A percentile compares a stretch with the other conserved stretches of the same genome.
These are phyloP conservation scores for Pontederia paniculata DNA, from an alignment of 176 grass and related monocot species.

Conservation along the genomic window DNA sequence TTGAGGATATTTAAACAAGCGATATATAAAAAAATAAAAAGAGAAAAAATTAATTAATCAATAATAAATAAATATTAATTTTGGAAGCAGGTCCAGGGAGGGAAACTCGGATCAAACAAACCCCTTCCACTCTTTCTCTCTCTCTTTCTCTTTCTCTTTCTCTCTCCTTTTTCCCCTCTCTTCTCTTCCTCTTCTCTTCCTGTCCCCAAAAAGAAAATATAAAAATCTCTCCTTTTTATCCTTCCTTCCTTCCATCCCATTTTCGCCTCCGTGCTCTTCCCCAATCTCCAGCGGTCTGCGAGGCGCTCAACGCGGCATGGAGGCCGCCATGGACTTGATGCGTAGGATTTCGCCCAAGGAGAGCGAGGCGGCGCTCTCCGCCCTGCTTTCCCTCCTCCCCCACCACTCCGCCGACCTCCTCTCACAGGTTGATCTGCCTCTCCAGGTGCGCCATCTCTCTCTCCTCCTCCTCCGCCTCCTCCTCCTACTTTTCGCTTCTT, in stretches of 20 bases:
- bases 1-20: neutral
- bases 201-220: neutral
- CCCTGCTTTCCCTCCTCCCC: constrained; percentile 77
- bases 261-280: neutral
- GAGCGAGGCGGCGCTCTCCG: constrained; percentile 79
- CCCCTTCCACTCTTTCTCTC: neutral
- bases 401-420: constrained; percentile 96
- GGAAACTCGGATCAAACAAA: constrained; percentile 19
- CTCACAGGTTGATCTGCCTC: constrained; percentile 94
- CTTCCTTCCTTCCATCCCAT: neutral
- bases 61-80: too few species aligned
- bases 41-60: neutral
- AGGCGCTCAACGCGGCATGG: constrained; percentile 30
- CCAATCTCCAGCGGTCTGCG: neutral
- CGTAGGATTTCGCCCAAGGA: constrained; percentile 83
- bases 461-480: neutral
- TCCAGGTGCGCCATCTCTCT: constrained; percentile 41
- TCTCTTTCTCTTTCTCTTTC: too few species aligned
- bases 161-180: constrained; percentile 1
- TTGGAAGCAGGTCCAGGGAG: constrained; percentile 11
- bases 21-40: neutral
- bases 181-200: neutral
- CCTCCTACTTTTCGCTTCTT: too few species aligned
- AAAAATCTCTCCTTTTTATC: neutral
- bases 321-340: constrained; percentile 97